These are phyloP conservation scores for Phaeomoniella chlamydospora DNA, from an alignment of 2,329 filamentous ascomycete species.

Conservation along the genomic window DNA sequence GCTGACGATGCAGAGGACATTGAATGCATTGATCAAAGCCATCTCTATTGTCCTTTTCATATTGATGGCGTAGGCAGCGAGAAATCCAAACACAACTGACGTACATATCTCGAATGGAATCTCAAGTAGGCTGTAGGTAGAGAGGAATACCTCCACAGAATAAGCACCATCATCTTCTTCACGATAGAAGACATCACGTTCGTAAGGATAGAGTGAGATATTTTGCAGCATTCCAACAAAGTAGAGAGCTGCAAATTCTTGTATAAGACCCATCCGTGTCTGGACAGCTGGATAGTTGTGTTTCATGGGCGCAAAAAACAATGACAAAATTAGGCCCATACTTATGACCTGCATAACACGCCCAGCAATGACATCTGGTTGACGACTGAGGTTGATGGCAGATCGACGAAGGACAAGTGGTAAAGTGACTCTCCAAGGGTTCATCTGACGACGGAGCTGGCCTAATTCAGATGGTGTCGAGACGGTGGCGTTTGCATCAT, in stretches of 20 bases:
- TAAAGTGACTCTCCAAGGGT: conserved; percentile 47
- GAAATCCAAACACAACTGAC: conserved; percentile 49
- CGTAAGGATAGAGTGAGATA: conserved; percentile 56
- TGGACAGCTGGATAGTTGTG: conserved; percentile 57
- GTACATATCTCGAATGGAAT: conserved; percentile 56
- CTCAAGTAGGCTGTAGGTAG: conserved; percentile 56
- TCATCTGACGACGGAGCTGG: conserved; percentile 47
- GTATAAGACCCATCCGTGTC: conserved; percentile 58
- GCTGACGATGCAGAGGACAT: conserved; percentile 57
- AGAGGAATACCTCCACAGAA: conserved; percentile 54
- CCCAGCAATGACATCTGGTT: conserved; percentile 49
- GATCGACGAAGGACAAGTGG: conserved; percentile 55
- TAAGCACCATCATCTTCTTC: conserved; percentile 65
- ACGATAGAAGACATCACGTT: conserved; percentile 63
- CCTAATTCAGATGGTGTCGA: conserved; percentile 60
- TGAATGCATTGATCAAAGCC: conserved; percentile 54
- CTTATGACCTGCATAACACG: conserved; percentile 54
- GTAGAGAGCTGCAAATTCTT: conserved; percentile 56
- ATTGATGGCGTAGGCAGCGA: conserved; percentile 50
- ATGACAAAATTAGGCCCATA: conserved; percentile 45
- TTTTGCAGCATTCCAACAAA: conserved; percentile 71
- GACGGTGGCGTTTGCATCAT: conserved; percentile 24
- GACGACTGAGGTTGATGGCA: conserved; percentile 53
- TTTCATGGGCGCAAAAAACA: conserved; percentile 59
- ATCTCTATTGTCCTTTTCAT: conserved; percentile 47